phyloP scores from a whole-genome alignment of 805 yeast species.

The Millerago galiae region DNA sequence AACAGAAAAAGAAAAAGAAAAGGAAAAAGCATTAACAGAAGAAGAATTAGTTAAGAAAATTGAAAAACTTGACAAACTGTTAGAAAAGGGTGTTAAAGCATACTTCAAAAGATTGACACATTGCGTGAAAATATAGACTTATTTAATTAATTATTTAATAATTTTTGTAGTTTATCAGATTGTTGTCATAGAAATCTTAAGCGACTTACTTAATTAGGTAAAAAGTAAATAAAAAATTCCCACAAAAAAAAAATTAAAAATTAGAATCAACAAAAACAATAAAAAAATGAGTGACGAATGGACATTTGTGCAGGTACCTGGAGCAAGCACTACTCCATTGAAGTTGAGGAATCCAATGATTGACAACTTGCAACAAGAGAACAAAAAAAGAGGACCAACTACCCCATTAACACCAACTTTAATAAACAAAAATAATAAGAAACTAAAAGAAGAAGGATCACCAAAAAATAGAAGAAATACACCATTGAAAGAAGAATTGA shows the following conservation, averaged over 20 bases:
- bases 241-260: not conserved
- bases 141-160: not conserved
- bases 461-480: slow-evolving; percentile 13
- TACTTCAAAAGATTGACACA: slow-evolving; percentile 12
- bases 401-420: slow-evolving; percentile 25
- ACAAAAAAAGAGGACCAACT: slow-evolving; percentile 22
- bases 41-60: not conserved
- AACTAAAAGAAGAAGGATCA: slow-evolving; percentile 12
- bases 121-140: slow-evolving; percentile 7
- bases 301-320: slow-evolving; percentile 9
- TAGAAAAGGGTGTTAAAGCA: not conserved
- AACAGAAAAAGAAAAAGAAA: not conserved
- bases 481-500: not conserved
- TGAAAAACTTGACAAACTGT: slow-evolving; percentile 4
- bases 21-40: not conserved
- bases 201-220: not conserved
- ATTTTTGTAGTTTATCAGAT: not conserved
- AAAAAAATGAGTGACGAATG: slow-evolving; percentile 6
- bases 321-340: slow-evolving; percentile 17
- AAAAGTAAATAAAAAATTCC: not conserved
- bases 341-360: slow-evolving; percentile 12
- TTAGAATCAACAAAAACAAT: not conserved
- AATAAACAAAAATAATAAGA: slow-evolving; percentile 18
- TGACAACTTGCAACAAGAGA: slow-evolving; percentile 12
- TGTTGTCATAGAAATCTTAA: not conserved